Evolutionary conservation across 139 green algal genomes (phyloP), one percentile per base, ranked within the genome.

Genomic region (Haematococcus sp.): DNA sequence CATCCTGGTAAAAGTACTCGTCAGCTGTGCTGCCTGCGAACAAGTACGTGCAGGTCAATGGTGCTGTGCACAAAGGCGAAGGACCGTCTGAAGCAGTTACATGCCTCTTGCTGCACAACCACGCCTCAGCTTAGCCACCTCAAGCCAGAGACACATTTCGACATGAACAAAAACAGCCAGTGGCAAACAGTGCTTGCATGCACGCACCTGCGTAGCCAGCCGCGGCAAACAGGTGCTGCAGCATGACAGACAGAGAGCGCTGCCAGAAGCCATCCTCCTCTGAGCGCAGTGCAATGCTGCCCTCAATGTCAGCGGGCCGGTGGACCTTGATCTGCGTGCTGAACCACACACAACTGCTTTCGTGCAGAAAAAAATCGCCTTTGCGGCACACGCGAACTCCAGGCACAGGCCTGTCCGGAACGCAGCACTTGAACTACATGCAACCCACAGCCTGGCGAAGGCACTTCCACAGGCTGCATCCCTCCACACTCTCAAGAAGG

Each of bases 231-330:
- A 84, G 64, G 31, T 52, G 34, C 30, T 22, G 20, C 31, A 84
- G 17, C 71, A 81, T 74, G 40, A 23, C n/a, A 25, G 76, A 78
- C 34, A 85, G 56, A 22, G 59, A 44, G 27, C 58, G 55, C 13
- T 59, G 58, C 76, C 83, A 89, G 69, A 86, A 83, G n/a, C 73
- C 83, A 40, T 83, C 78, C 32, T 91, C 81, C 73, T 91, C 86
- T 23, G 73, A 66, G 4, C 86, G 61, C 7, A 91, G 75, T 27
- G 83, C 76, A 43, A 91, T 83, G 5, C 40, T 74, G n/a, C 68
- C 79, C 28, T 77, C 75, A 23, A 91, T 82, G 63, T 91, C 86
- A 17, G 81, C 86, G 17, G 86, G 86, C 46, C 59, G 75, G 28
- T 80, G 65, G 61, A 87, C 31, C 69, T 84, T 83, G 2, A 88